Evolutionary conservation across 495 filamentous ascomycete species (phyloP), one percentile per base, ranked within the genome.

Genomic region (Hypoxylon intermedium): DNA sequence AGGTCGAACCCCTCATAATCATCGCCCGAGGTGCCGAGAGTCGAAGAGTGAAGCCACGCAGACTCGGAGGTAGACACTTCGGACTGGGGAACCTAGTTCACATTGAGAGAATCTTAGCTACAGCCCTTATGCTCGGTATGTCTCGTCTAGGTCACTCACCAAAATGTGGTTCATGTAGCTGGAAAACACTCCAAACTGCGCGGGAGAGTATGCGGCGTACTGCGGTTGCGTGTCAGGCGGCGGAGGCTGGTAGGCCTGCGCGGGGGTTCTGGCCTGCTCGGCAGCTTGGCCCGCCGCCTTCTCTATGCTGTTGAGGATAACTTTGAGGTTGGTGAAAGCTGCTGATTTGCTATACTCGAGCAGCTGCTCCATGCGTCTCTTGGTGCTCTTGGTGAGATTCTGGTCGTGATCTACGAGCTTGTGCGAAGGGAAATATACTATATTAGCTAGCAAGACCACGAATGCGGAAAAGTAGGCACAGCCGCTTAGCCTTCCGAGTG

Each of bases 381-480:
- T 53, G 1, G 60, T 57, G 2, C 33, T 36, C 48, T 21, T 15
- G 5, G 62, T 55, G 1, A 74, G 55, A 26, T 55, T 40, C 24
- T 50, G 54, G 41, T 74, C 71, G 15, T 47, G 11, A 0, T 60
- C 56, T 1, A 61, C 52, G 1, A 53, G 19, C 30, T 65, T 60
- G 31, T 67, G 59, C 2, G 31, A 47, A 11, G 69, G 71, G 30
- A 34, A 65, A 19, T 70, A 67, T 9, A 60, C 40, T 30, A 70
- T 63, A 28, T 72, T 70, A 6, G 65, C 59, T n/a, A 68, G 38
- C 6, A 74, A 19, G 41, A 74, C 58, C n/a, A 70, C 42, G 26
- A 68, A 53, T 2, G 64, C 59, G 1, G 71, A 72, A 30, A 74
- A 65, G 23, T 67, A 67, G 18, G 67, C 67, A 34, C 67, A 71